phyloP scores from a whole-genome alignment of 2,329 filamentous ascomycete species.

The Trichoderma cornu-damae region DNA sequence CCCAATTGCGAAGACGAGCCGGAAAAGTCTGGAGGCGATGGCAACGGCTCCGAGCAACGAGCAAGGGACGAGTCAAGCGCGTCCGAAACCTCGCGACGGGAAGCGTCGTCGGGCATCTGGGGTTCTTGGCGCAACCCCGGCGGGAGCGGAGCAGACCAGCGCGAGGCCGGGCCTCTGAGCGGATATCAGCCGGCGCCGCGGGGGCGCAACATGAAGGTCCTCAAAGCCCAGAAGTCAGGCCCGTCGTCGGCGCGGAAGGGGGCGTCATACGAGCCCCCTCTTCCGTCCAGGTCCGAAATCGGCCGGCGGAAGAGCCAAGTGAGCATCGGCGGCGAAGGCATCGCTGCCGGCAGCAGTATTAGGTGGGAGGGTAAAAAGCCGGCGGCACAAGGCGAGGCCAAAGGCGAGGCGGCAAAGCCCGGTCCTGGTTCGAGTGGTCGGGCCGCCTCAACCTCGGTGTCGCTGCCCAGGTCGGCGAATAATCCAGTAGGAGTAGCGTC shows the following conservation, averaged over 20 bases:
- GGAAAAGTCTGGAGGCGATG: constrained; percentile 33
- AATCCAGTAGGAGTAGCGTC: constrained; percentile 80
- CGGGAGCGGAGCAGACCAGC: constrained; percentile 47
- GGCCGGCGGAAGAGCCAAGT: constrained; percentile 51
- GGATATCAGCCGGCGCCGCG: constrained; percentile 66
- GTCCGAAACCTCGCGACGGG: constrained; percentile 38
- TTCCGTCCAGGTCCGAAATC: constrained; percentile 43
- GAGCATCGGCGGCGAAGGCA: constrained; percentile 29
- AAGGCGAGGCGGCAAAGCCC: constrained; percentile 5
- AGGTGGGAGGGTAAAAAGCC: constrained; percentile 52
- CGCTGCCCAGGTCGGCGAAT: constrained; percentile 60
- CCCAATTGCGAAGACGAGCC: constrained; percentile 44
- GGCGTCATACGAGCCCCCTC: constrained; percentile 48
- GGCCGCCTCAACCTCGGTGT: constrained; percentile 30
- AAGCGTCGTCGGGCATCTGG: constrained; percentile 57
- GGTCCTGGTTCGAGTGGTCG: constrained; percentile 23
- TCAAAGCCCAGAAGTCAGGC: constrained; percentile 68
- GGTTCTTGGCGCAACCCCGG: constrained; percentile 63
- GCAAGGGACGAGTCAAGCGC: constrained; percentile 29
- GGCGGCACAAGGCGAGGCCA: background rate
- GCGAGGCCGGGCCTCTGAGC: constrained; percentile 51
- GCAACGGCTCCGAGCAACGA: constrained; percentile 23
- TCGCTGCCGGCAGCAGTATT: constrained; percentile 27
- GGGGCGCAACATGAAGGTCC: constrained; percentile 77
- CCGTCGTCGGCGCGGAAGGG: constrained; percentile 49